Evolutionary conservation across 163 green algal genomes (phyloP).

Genomic region (Scenedesmus sp.): DNA sequence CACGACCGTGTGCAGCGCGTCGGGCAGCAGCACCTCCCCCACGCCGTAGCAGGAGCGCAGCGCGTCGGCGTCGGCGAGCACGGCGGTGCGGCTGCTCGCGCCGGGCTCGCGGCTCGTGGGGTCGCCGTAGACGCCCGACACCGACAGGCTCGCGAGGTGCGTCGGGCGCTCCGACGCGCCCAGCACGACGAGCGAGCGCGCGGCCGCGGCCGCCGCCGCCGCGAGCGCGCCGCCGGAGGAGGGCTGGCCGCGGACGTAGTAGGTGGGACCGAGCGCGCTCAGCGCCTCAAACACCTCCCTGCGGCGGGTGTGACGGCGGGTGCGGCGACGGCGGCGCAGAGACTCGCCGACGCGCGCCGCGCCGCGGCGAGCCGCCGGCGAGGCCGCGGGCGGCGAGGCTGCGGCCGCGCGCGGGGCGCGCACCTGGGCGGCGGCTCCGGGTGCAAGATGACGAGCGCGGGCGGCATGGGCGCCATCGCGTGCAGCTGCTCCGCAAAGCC

Average conservation of each 20-base stretch:
- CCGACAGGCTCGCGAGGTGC: neutral
- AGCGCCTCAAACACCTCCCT: conserved; percentile 36
- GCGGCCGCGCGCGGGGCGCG: too few species aligned
- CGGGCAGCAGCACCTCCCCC: conserved; percentile 56
- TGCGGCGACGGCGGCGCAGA: too few species aligned
- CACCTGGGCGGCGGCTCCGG: conserved; percentile 23
- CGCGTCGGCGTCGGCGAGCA: conserved; percentile 82
- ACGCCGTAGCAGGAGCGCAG: conserved; percentile 74
- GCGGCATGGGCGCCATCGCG: conserved; percentile 6
- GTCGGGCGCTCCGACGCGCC: conserved; percentile 47
- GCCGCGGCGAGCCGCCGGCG: too few species aligned
- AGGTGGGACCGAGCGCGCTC: too few species aligned
- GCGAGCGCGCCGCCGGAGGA: conserved; percentile 12
- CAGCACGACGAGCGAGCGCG: conserved; percentile 69
- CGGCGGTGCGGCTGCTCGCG: conserved; percentile 59
- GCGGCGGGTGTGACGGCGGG: too few species aligned
- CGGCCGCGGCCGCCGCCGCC: conserved; percentile 26
- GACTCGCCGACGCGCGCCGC: too few species aligned
- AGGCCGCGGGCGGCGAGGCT: too few species aligned
- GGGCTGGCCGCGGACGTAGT: too few species aligned
- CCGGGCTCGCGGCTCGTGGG: conserved; percentile 11
- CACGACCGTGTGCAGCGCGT: conserved; percentile 77
- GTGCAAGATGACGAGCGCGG: conserved; percentile 56
- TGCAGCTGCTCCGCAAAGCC: conserved; percentile 77
- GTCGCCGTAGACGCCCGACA: neutral